Evolutionary conservation across 1,139 yeast genomes (phyloP).

Genomic region (Debaryomycetaceae sp.): DNA sequence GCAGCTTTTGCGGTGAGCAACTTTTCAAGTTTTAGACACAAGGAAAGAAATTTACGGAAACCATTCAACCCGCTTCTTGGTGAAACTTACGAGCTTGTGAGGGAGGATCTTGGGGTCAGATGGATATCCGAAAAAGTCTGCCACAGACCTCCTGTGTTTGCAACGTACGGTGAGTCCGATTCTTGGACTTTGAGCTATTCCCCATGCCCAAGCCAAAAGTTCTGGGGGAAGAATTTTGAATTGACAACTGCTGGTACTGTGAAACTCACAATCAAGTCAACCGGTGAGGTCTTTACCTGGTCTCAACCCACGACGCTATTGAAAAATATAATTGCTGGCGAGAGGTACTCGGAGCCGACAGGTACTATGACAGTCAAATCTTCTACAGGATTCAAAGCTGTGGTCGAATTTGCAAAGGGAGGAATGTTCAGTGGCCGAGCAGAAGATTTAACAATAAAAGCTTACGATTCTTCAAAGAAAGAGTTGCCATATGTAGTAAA

Average conservation of each 20-base stretch:
- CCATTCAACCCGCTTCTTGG: constrained; percentile 92
- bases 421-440: constrained; percentile 87
- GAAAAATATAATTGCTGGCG: constrained; percentile 90
- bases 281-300: constrained; percentile 79
- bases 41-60: constrained; percentile 74
- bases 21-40: constrained; percentile 66
- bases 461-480: constrained; percentile 39
- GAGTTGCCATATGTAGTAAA: constrained; percentile 41
- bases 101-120: constrained; percentile 72
- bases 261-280: constrained; percentile 49
- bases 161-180: constrained; percentile 67
- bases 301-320: constrained; percentile 76
- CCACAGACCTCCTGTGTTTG: constrained; percentile 82
- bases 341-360: constrained; percentile 87
- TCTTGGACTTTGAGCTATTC: constrained; percentile 76
- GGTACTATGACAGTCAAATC: constrained; percentile 66
- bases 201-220: constrained; percentile 81
- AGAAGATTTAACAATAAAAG: constrained; percentile 66
- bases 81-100: constrained; percentile 79
- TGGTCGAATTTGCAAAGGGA: constrained; percentile 64
- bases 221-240: constrained; percentile 94
- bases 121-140: constrained; percentile 73
- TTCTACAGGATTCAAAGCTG: constrained; percentile 64
- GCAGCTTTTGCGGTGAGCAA: constrained; percentile 82
- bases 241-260: constrained; percentile 70